phyloP scores from a whole-genome alignment of 495 filamentous ascomycete genomes.

The Podospora bellae-mahoneyi region DNA sequence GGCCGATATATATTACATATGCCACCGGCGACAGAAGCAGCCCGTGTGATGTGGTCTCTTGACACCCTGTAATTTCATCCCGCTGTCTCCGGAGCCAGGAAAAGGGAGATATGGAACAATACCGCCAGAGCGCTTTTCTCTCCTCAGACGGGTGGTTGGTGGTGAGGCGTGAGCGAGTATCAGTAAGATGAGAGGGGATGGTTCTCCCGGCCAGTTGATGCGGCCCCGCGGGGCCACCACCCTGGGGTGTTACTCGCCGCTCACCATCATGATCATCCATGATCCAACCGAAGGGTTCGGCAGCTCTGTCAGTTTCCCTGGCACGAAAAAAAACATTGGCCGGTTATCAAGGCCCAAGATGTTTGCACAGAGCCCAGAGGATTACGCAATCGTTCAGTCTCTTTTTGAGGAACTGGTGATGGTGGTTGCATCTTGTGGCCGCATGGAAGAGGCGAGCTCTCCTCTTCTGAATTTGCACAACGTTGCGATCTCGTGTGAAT shows the following conservation, averaged over 20 bases:
- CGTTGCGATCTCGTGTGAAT: not conserved
- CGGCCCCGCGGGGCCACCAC: conserved; percentile 1
- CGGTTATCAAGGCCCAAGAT: conserved; percentile 4
- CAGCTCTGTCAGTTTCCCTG: conserved; percentile 1
- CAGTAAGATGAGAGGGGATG: conserved; percentile 7
- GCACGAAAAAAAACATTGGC: not conserved
- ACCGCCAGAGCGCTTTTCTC: not conserved
- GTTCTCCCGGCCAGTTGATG: conserved; percentile 7
- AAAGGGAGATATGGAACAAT: not conserved
- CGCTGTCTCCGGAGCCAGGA: not conserved
- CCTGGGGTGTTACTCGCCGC: not conserved
- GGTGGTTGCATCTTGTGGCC: not conserved
- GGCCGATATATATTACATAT: conserved; percentile 6
- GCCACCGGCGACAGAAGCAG: not conserved
- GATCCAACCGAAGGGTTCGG: conserved; percentile 11
- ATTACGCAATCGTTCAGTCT: not conserved
- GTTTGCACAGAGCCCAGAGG: conserved; percentile 2
- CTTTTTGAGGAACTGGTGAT: not conserved
- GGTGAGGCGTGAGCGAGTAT: not conserved
- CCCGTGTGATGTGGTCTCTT: conserved; percentile 8
- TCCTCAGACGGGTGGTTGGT: not conserved
- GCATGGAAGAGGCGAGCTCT: not conserved
- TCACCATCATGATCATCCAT: conserved; percentile 2
- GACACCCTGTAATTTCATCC: conserved; percentile 17
- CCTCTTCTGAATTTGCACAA: not conserved